Conservation (phyloP, 2,329 filamentous ascomycete species). For the Fusarium albosuccineum region DNA sequence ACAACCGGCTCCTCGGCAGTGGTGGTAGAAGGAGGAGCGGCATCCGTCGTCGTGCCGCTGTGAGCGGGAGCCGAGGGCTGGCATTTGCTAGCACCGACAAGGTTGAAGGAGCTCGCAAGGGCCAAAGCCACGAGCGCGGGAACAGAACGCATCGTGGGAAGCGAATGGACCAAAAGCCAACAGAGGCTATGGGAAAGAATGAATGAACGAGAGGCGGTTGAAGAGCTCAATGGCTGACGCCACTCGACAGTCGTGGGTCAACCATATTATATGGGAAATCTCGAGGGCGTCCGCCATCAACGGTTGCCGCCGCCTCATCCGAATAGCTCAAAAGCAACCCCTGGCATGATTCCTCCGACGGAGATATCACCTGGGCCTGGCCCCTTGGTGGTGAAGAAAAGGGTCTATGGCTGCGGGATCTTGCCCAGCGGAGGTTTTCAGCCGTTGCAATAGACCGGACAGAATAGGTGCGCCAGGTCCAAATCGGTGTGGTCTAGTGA, state of each 20-base stretch:
- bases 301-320: conserved; percentile 6
- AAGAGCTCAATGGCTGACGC: neutral
- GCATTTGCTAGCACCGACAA: conserved; percentile 23
- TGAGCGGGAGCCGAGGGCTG: conserved; percentile 15
- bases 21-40: neutral
- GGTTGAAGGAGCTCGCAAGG: conserved; percentile 4
- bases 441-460: conserved; percentile 11
- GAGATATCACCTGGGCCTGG: conserved; percentile 12
- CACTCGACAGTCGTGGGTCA: neutral
- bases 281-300: neutral
- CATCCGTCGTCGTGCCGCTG: neutral
- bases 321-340: neutral
- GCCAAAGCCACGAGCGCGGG: conserved; percentile 26
- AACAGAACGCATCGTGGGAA: conserved; percentile 33
- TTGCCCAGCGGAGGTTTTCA: conserved; percentile 13
- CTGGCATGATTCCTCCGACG: neutral
- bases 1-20: conserved; percentile 24
- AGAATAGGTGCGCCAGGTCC: conserved; percentile 1
- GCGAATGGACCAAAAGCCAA: conserved; percentile 16
- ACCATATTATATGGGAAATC: conserved; percentile 14
- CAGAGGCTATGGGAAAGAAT: conserved; percentile 5
- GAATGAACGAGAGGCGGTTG: conserved; percentile 6
- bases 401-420: neutral
- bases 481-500: conserved; percentile 2
- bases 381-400: neutral